Evolutionary conservation across 768 basidiomycete species (phyloP).

Genomic region (Tylopilus rubrobrunneus): DNA sequence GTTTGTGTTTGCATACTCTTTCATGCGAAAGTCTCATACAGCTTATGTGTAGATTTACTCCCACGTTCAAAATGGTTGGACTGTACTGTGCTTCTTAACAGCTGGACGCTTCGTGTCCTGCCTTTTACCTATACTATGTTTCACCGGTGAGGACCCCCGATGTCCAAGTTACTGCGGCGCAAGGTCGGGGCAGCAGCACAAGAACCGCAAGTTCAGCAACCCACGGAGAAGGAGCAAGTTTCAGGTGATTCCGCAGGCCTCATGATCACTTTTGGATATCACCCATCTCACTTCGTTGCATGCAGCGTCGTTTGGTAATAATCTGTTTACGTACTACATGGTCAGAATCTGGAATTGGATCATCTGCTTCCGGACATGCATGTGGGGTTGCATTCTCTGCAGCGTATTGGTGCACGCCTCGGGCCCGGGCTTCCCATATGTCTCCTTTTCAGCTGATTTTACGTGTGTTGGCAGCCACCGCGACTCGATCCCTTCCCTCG

Average conservation of each 20-base stretch:
- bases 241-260: constrained; percentile 1
- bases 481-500: too few species aligned
- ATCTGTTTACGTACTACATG: too few species aligned
- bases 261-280: not conserved
- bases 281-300: too few species aligned
- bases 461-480: too few species aligned
- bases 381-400: too few species aligned
- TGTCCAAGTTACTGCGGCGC: constrained; percentile 25
- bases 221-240: not conserved
- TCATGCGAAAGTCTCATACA: not conserved
- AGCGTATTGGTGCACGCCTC: too few species aligned
- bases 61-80: constrained; percentile 54
- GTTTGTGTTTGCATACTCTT: constrained; percentile 26
- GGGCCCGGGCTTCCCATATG: too few species aligned
- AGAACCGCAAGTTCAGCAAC: not conserved
- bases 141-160: constrained; percentile 47
- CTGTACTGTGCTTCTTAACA: constrained; percentile 49
- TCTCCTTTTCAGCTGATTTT: too few species aligned
- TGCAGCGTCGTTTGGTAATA: too few species aligned
- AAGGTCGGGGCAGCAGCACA: constrained; percentile 8
- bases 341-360: too few species aligned
- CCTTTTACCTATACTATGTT: constrained; percentile 41
- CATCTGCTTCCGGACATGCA: too few species aligned
- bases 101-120: constrained; percentile 39
- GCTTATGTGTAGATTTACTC: constrained; percentile 50